Evolutionary conservation across 495 filamentous ascomycete genomes (phyloP).

Genomic region (Trypethelium eluteriae): DNA sequence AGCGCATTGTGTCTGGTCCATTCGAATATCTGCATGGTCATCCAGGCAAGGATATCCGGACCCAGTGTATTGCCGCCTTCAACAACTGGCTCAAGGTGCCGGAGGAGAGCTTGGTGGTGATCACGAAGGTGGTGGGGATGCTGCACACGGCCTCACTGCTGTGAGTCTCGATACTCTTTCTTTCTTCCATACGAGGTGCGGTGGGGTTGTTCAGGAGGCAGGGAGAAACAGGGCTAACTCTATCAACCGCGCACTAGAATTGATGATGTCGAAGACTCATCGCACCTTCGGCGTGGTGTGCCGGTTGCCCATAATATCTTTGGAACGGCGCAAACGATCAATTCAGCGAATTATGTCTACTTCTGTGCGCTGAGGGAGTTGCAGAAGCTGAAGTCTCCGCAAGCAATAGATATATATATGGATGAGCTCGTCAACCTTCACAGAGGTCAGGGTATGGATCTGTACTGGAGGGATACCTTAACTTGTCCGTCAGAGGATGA

Average conservation of each 20-base stretch:
- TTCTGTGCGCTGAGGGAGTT: slow-evolving; percentile 74
- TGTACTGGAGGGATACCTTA: slow-evolving; percentile 92
- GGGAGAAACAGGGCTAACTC: background rate
- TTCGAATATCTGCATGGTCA: slow-evolving; percentile 80
- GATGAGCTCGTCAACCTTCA: slow-evolving; percentile 92
- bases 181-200: background rate
- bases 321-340: slow-evolving; percentile 92
- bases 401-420: slow-evolving; percentile 67
- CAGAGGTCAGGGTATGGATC: slow-evolving; percentile 92
- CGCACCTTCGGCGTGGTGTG: slow-evolving; percentile 72
- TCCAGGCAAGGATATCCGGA: slow-evolving; percentile 87
- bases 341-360: slow-evolving; percentile 95
- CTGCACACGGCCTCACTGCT: slow-evolving; percentile 88
- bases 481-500: slow-evolving; percentile 92
- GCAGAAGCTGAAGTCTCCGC: slow-evolving; percentile 63
- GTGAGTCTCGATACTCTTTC: slow-evolving; percentile 30
- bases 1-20: slow-evolving; percentile 67
- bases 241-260: slow-evolving; percentile 43
- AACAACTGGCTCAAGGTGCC: slow-evolving; percentile 87
- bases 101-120: slow-evolving; percentile 62
- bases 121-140: slow-evolving; percentile 85
- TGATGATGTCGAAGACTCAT: slow-evolving; percentile 68
- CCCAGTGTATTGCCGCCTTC: slow-evolving; percentile 80
- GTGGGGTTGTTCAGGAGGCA: background rate
- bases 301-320: slow-evolving; percentile 94